A percentile compares a stretch with the other conserved stretches of the same genome.
Conservation (phyloP, 306 rosid species). For the Herpetospermum pedunculosum region DNA sequence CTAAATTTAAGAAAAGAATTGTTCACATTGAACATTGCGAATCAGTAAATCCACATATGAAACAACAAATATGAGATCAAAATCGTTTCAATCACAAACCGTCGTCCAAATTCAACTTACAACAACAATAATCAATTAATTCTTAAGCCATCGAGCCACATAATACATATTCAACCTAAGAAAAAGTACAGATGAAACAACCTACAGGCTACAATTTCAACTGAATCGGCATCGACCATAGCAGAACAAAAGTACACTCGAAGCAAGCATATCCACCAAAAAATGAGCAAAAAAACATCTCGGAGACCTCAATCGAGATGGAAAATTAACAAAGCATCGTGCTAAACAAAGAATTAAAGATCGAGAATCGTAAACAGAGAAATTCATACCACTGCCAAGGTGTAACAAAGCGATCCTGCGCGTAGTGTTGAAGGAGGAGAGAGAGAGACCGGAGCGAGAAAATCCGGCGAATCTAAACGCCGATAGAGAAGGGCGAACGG, state of each 20-base stretch:
- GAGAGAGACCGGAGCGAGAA: constrained; percentile 32
- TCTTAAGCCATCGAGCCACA: background rate
- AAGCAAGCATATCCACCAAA: background rate
- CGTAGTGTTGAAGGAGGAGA: constrained; percentile 33
- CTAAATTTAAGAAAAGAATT: background rate
- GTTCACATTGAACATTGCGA: background rate
- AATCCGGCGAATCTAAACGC: constrained; percentile 30
- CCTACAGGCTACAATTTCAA: background rate
- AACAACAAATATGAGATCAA: background rate
- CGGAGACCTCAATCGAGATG: background rate
- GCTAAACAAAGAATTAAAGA: background rate
- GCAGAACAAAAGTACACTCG: background rate
- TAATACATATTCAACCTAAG: background rate
- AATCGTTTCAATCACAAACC: background rate
- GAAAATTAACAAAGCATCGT: background rate
- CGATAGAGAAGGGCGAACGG: constrained; percentile 62
- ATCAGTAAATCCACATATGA: background rate
- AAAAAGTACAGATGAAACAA: background rate
- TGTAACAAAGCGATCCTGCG: constrained; percentile 33
- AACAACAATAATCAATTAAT: background rate
- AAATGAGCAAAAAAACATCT: background rate
- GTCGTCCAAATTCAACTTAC: background rate
- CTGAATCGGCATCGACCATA: background rate
- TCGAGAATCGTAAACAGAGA: background rate
- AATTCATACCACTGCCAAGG: constrained; percentile 32